Percentiles rank a stretch among this genome's conserved stretches.
Conservation (phyloP, 2,329 filamentous ascomycete genomes). For the Sclerotinia borealis region DNA sequence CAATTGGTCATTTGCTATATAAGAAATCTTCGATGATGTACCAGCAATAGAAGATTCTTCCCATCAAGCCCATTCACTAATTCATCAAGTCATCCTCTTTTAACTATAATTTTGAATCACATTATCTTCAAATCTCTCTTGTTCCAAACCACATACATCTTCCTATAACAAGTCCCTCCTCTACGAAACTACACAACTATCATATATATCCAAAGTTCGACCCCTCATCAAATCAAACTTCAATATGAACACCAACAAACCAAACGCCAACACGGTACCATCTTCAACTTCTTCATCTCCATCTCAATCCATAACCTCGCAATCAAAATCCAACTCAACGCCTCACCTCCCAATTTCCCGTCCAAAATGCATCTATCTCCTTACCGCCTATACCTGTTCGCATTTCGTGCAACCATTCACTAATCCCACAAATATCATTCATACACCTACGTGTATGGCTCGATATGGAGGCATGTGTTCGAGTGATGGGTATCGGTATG, state of each 20-base stretch:
- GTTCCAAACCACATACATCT: too few relatives aligned
- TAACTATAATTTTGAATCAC: background rate
- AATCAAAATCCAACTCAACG: background rate
- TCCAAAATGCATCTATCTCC: background rate
- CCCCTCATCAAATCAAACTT: background rate
- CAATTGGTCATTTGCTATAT: background rate
- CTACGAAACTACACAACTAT: too few relatives aligned
- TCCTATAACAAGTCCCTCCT: background rate
- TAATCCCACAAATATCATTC: background rate
- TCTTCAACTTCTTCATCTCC: background rate
- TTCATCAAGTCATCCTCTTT: background rate
- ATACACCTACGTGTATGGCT: background rate
- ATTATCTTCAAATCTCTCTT: background rate
- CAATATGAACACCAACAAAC: background rate
- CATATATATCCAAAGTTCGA: background rate
- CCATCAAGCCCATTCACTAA: background rate
- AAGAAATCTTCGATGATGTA: fast-evolving
- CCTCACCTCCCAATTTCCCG: too few relatives aligned
- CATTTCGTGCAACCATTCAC: background rate
- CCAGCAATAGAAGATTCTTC: background rate
- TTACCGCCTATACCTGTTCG: background rate
- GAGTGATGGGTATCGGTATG: background rate
- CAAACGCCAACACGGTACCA: background rate
- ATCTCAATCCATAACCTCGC: background rate
- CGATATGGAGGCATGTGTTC: background rate